Conservation (phyloP, 345 rosid genomes). For the Lepidium didymum region DNA sequence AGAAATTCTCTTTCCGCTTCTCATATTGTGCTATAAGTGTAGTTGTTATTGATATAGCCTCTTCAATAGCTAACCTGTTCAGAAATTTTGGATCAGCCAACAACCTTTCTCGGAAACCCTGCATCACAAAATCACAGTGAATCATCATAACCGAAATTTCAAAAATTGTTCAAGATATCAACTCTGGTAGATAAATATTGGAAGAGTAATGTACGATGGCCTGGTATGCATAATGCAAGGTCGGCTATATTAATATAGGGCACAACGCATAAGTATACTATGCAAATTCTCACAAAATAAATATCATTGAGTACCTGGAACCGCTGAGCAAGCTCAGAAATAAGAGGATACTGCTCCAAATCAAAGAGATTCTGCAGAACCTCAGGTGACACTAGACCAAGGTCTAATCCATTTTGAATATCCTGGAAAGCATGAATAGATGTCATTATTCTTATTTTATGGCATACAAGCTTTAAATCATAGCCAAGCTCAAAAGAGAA, state of each 20-base stretch:
- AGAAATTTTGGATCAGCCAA: constrained; percentile 93
- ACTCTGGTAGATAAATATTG: neutral
- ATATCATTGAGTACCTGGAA: constrained; percentile 56
- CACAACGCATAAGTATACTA: neutral
- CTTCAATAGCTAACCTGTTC: constrained; percentile 95
- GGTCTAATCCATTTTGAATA: constrained; percentile 89
- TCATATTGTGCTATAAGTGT: constrained; percentile 91
- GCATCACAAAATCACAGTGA: constrained; percentile 26
- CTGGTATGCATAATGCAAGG: neutral
- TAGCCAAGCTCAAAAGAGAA: neutral
- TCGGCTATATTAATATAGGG: neutral
- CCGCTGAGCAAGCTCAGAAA: constrained; percentile 75
- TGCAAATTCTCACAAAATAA: neutral
- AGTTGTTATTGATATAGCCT: constrained; percentile 82
- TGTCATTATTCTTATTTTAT: neutral
- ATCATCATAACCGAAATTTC: neutral
- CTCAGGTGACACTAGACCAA: constrained; percentile 90
- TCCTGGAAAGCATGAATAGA: constrained; percentile 48
- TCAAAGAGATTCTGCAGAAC: constrained; percentile 89
- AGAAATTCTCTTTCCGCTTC: constrained; percentile 79
- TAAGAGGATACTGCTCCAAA: constrained; percentile 80
- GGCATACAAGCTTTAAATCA: neutral
- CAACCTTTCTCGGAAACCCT: constrained; percentile 97
- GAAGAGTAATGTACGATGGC: neutral
- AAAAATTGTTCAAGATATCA: neutral